These are phyloP conservation scores for Neocallimastix lanati DNA, from an alignment of 192 early-diverging fungal genomes.

Conservation along the genomic window DNA sequence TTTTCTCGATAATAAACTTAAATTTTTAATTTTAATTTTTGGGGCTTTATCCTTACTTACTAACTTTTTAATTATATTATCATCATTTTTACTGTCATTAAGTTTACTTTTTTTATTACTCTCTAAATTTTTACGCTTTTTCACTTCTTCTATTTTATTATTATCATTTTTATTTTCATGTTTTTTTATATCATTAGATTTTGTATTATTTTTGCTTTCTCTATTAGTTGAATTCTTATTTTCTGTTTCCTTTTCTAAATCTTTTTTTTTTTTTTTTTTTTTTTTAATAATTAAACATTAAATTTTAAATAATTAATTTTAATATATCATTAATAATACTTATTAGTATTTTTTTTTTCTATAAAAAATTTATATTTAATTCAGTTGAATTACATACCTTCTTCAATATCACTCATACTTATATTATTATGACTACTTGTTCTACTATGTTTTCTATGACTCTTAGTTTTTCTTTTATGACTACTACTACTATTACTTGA, in stretches of 20 bases:
- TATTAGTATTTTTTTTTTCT: no score
- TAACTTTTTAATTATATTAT: neutral
- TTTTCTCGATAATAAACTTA: neutral
- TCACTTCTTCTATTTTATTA: neutral
- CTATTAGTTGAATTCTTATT: neutral
- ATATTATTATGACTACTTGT: neutral
- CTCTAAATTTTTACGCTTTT: neutral
- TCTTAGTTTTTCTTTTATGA: neutral
- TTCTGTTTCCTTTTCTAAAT: neutral
- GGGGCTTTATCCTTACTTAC: neutral
- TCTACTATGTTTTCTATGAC: neutral
- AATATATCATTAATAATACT: no score
- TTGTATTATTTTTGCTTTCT: neutral
- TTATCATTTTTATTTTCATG: no score
- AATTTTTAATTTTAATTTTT: neutral
- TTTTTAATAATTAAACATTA: no score
- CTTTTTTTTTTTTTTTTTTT: no score
- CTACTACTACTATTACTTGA: neutral
- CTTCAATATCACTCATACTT: neutral
- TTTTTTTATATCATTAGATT: no score
- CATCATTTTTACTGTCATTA: neutral
- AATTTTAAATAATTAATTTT: no score
- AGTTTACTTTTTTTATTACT: neutral
- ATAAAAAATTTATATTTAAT: no score
- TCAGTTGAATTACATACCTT: no score